Base-by-base conservation (phyloP, 2,329 filamentous ascomycete species). In the Neofusicoccum cordaticola region DNA sequence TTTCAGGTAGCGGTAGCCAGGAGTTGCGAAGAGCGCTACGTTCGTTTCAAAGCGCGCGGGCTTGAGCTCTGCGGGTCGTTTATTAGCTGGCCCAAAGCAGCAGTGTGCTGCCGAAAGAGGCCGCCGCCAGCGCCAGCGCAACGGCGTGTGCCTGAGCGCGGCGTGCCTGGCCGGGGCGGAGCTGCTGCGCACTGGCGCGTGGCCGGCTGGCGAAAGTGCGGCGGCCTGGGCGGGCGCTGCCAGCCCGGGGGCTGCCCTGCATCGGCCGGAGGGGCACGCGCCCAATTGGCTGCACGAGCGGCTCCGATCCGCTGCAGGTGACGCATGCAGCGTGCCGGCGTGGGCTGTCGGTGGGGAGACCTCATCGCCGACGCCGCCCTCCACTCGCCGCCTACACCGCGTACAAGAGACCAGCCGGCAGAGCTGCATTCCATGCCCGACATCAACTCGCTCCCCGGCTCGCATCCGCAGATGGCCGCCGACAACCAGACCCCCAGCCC, bases 391-490 rank as follows among this genome's bases (percentile, higher is more conserved):
- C 42, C 22, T 3, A 19, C 48, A 22, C 61, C n/a, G 17, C 50
- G 17, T 63, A 53, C 61, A 63, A 45, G 27, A 44, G 39, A 48
- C 35, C 31, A n/a, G 15, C 37, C 19, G 9, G 45, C 31, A 31
- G 27, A 31, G 42, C 44, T 17, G 27, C 15, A 31, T 51, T 65
- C 67, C 64, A 85, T 85, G 83, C 74, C 85, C 41, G 85, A 88
- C 71, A 76, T 88, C 65, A 88, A 88, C 69, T 85, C 84, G n/a
- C 79, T 87, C 13, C 83, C 85, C 57, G 79, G 84, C 83, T 34
- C 76, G 76, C 45, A 76, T 79, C 45, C 71, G 77, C 19, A 73
- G 75, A 60, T 73, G 72, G 63, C 72, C 76, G 12, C 39, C n/a
- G 61, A 64, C 13, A 44, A 57, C 17, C 50, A 64, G 12, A 13